phyloP scores from a whole-genome alignment of 1,284 basidiomycete genomes.

The Fistulina hepatica region DNA sequence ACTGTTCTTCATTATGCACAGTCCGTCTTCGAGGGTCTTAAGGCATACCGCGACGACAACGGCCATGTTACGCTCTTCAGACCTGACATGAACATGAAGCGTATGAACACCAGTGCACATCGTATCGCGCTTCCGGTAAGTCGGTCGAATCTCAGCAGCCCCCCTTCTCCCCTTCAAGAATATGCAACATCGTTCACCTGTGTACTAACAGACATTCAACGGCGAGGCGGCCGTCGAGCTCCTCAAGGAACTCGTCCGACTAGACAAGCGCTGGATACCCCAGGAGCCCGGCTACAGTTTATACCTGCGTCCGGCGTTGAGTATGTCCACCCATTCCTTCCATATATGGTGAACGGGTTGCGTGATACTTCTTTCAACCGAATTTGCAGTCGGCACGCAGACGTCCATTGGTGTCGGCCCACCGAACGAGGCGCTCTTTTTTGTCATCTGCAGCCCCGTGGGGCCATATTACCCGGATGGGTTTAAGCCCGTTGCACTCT shows the following conservation, averaged over 20 bases:
- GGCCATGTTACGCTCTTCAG: slow-evolving; percentile 85
- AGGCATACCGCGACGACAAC: slow-evolving; percentile 79
- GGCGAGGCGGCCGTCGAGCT: slow-evolving; percentile 71
- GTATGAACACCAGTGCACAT: slow-evolving; percentile 72
- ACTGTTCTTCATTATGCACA: slow-evolving; percentile 94
- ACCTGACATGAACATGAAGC: slow-evolving; percentile 97
- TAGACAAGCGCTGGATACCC: slow-evolving; percentile 93
- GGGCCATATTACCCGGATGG: slow-evolving; percentile 94
- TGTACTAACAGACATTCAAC: slow-evolving; percentile 61
- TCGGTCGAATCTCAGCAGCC: slow-evolving; percentile 7
- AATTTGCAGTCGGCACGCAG: slow-evolving; percentile 74
- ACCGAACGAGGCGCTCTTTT: slow-evolving; percentile 82
- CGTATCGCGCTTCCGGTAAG: slow-evolving; percentile 70
- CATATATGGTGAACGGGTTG: no score
- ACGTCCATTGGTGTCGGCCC: slow-evolving; percentile 82
- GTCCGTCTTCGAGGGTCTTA: slow-evolving; percentile 89
- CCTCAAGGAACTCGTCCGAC: slow-evolving; percentile 79
- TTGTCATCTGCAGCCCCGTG: slow-evolving; percentile 89
- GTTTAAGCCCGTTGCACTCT: slow-evolving; percentile 91
- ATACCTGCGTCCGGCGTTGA: slow-evolving; percentile 78
- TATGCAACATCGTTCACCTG: not conserved
- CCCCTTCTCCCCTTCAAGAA: slow-evolving; percentile 1
- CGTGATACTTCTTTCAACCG: slow-evolving; percentile 1
- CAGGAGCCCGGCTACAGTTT: slow-evolving; percentile 82
- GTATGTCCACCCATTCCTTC: slow-evolving; percentile 31